Evolutionary conservation across 2,329 filamentous ascomycete species (phyloP), one percentile per base, ranked within the genome.

Genomic region (Aspergillus piperis): DNA sequence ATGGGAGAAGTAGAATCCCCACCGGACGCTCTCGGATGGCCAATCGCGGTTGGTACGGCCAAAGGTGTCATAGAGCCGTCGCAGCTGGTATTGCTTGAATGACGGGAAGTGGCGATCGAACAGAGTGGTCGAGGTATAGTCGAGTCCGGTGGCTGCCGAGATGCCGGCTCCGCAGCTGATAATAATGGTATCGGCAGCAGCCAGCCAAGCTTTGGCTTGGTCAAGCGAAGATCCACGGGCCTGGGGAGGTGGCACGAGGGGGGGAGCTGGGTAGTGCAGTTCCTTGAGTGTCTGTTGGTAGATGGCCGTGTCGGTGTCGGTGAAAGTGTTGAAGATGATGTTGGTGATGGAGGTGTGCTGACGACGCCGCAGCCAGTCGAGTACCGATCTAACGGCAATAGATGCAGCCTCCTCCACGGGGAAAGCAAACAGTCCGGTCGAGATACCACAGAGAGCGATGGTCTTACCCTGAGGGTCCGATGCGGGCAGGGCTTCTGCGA

Each of bases 11-110:
- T 62, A 68, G 42, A 68, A 70, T 5, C 66, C 65, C 66, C 64
- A 68, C 63, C 67, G 67, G 17, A 68, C 62, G 3, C 17, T 13
- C 11, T 39, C 51, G 4, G 60, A 60, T 5, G 57, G 52, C 67
- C 66, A 70, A 8, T 49, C 59, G 1, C 51, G 36, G 23, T 65
- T 67, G 23, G 44, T 49, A 1, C 21, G 11, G 5, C 65, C 65
- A 19, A 70, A 63, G 6, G 62, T 61, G 38, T 68, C 67, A 47
- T 70, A 66, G 13, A 70, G 41, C 1, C 57, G 57, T 5, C 51
- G 47, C n/a, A 70, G 54, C 1, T 64, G 78, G 54, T 73, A 70
- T 63, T 72, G 68, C 59, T 60, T 56, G 52, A 77, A 73, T 58
- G 62, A 65, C 3, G 68, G 68, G 44, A 68, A 69, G 42, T 66